Evolutionary conservation across 78 protist genomes (phyloP), one percentile per base, ranked within the genome.

Genomic region (Tieghemostelium lacteum): DNA sequence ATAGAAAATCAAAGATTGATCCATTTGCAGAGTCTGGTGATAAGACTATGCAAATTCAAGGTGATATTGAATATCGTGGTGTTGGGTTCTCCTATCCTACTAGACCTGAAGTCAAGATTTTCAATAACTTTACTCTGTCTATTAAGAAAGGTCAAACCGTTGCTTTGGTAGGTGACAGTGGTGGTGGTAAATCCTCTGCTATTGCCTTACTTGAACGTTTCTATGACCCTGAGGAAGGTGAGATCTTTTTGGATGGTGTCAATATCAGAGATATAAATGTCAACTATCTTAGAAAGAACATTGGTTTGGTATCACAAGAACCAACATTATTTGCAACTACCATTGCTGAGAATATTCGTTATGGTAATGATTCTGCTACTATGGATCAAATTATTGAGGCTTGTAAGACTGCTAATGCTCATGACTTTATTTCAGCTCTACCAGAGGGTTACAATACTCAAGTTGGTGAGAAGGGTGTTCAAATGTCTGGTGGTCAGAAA

Each of bases 381-480:
- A 16, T 57, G n/a, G 95, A 72, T 33, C 92, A 95, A 63, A 80
- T 96, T 31, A 92, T 67, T 52, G 95, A 87, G 26, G 97, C 97
- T 72, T 96, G 97, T 54, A 63, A 73, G 33, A 40, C 60, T 31
- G 98, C 99, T n/a, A 96, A 97, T 76, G 97, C 98, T 16, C 98
- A 97, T 64, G 95, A 95, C 54, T 97, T 97, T 88, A 93, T 98
- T 85, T 28, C 24, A 33, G 45, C 57, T 2, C 37, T 98, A 16
- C 97, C 97, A 22, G 85, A 97, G 1, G 96, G 96, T 14, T 98
- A 97, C 77, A 88, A 98, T 50, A 96, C 98, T 26, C 73, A 58
- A 31, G 98, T 97, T 8, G 98, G 98, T 29, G 99, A 96, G 85
- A 86, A 97, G 2, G 99, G 99, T 42, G 94, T 88, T 19, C 88